Base-by-base conservation (phyloP, 148 eudicot genomes). In the Chenopodium berlandieri region DNA sequence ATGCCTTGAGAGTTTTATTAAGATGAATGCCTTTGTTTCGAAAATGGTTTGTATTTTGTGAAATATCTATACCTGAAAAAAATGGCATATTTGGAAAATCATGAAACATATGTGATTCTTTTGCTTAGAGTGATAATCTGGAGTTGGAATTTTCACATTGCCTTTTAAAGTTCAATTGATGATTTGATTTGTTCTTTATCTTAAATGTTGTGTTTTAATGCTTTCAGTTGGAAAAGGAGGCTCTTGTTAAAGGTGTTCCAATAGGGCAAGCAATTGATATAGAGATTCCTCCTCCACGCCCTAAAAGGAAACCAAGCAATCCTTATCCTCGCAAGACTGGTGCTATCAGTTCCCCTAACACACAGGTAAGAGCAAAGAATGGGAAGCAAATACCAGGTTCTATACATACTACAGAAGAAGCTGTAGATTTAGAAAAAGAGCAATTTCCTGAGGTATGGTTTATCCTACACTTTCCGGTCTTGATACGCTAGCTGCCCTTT, bases 241-340 rank as follows among this genome's bases (percentile, higher is more conserved):
- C 99, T 78, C 86, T 87, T 83, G 89, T 85, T 75, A 96, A 91
- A 90, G 99, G 99, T 81, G 90, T 90, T 84, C 97, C 94, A 58
- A 25, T 89, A 40, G 87, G 85, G 79, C 92, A 94, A 80, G 88
- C 97, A 78, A 87, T 88, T 71, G 97, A 96, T 85, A 90, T 94
- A 69, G 95, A 89, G 73, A 94, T 94, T 83, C 99, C 99, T 81
- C 99, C 99, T 84, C 99, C 98, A 82, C 94, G 99, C 54, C 99
- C 99, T 58, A 96, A 96, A 83, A 87, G 95, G 83, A 96, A 96
- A 85, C 99, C 99, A 50, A 91, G 86, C 84, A 94, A 91, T 89
- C 99, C 99, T 62, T 96, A 94, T 87, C 99, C 99, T 87, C 91
- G 98, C 48, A 96, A 96, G 88, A 88, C 84, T 80, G 88, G 89